These are phyloP conservation scores for Kwoniella heveanensis DNA, from an alignment of 768 basidiomycete genomes.

Conservation along the genomic window DNA sequence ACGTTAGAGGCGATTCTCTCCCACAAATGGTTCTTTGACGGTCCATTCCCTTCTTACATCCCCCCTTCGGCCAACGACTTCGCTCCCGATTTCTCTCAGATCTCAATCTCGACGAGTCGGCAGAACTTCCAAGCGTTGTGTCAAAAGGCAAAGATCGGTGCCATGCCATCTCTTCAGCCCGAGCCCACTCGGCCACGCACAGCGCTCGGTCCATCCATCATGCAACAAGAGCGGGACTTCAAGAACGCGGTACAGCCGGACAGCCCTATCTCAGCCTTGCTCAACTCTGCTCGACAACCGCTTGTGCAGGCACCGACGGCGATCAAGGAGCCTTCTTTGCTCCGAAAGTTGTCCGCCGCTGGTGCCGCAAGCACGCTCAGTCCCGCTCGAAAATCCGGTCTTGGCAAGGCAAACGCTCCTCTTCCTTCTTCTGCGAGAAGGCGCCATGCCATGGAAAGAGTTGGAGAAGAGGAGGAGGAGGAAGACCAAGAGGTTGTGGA, in stretches of 20 bases:
- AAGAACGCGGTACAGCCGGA: slow-evolving; percentile 92
- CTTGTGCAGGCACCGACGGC: slow-evolving; percentile 65
- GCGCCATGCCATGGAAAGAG: slow-evolving; percentile 22
- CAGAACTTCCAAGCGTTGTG: slow-evolving; percentile 70
- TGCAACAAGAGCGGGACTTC: slow-evolving; percentile 81
- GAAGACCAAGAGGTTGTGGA: slow-evolving; percentile 59
- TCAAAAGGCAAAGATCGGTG: slow-evolving; percentile 43
- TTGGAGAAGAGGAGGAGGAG: slow-evolving; percentile 57
- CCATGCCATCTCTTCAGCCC: slow-evolving; percentile 35
- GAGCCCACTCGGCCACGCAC: slow-evolving; percentile 29
- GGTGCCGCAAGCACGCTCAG: slow-evolving; percentile 65
- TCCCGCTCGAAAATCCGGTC: slow-evolving; percentile 40
- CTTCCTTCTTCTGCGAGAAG: slow-evolving; percentile 26
- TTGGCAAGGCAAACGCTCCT: slow-evolving; percentile 26
- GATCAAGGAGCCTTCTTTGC: slow-evolving; percentile 50
- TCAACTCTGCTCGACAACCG: slow-evolving; percentile 84
- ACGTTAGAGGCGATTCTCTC: slow-evolving; percentile 80
- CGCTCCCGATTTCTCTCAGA: slow-evolving; percentile 72
- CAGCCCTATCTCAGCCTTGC: slow-evolving; percentile 85
- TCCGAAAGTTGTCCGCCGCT: slow-evolving; percentile 49
- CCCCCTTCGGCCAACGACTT: slow-evolving; percentile 75
- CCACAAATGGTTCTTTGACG: slow-evolving; percentile 79
- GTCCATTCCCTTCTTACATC: slow-evolving; percentile 77
- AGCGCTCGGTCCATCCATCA: slow-evolving; percentile 50
- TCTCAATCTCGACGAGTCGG: slow-evolving; percentile 65